Base-by-base conservation (phyloP, 192 early-diverging fungal genomes). In the Phycomyces blakesleeanus region DNA sequence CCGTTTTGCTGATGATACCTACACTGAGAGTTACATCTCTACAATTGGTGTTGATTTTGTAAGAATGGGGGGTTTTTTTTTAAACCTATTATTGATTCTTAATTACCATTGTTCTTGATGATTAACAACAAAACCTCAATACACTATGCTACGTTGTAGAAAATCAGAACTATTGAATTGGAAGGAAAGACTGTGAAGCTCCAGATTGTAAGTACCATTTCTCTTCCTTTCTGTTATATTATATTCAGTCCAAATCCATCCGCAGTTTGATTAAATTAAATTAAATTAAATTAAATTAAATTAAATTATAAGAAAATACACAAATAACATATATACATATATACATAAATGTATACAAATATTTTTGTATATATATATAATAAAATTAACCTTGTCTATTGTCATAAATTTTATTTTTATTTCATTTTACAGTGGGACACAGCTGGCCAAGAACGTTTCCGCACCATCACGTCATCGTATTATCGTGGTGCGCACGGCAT, bases 1-100 rank as follows among this genome's bases (percentile, higher is more conserved):
- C 55, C 90, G 96, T 61, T 97, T 98, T 76, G 94, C 95, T 3
- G 95, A 98, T 78, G 94, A 97, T 82, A 97, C 94, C 29, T 98
- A 96, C 76, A 97, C 95, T 27, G 95, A 98, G 74, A 91, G 88
- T 73, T 97, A 96, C 83, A 96, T 97, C 78, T 90, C 88, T 59
- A 98, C 96, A 64, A 97, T 97, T 62, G 96, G 96, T 55, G 95
- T 98, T 38, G 96, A 98, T 83, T 98, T 98, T 77, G 91, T 92
- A 86, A 75, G 88, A 71, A 44, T 9, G n/a, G n/a, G n/a, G n/a
- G n/a, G n/a, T n/a, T n/a, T n/a, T n/a, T n/a, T n/a, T n/a, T n/a
- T n/a, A n/a, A n/a, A n/a, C n/a, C 41, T 34, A 21, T 50, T n/a
- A n/a, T n/a, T n/a, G n/a, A n/a, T n/a, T n/a, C n/a, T n/a, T n/a